phyloP scores from a whole-genome alignment of 768 basidiomycete species.

The Naematelia encephala region DNA sequence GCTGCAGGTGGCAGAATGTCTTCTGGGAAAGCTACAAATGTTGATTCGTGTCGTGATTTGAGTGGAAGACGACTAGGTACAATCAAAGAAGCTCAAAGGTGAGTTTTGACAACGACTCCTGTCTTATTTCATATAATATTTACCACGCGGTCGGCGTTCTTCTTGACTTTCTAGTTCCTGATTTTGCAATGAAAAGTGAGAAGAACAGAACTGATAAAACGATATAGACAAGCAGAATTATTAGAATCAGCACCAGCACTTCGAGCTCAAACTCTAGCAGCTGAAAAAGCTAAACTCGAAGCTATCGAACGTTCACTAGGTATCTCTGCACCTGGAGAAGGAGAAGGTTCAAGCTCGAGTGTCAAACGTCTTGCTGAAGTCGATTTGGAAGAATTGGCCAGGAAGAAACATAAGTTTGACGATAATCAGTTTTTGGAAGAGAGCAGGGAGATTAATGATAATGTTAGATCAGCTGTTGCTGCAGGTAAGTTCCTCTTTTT shows the following conservation, averaged over 20 bases:
- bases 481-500: slow-evolving; percentile 59
- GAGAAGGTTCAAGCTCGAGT: slow-evolving; percentile 23
- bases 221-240: slow-evolving; percentile 44
- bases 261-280: slow-evolving; percentile 70
- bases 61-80: slow-evolving; percentile 85
- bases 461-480: slow-evolving; percentile 83
- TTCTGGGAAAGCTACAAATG: slow-evolving; percentile 67
- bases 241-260: slow-evolving; percentile 80
- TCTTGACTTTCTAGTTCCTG: no score
- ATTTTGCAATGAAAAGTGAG: no score
- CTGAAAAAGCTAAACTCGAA: slow-evolving; percentile 77
- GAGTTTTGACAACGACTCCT: slow-evolving; percentile 34
- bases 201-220: no score
- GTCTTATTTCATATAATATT: background rate
- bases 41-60: slow-evolving; percentile 90
- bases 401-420: slow-evolving; percentile 81
- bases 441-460: slow-evolving; percentile 82
- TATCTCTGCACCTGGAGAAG: slow-evolving; percentile 51
- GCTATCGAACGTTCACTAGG: slow-evolving; percentile 79
- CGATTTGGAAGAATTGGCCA: slow-evolving; percentile 46
- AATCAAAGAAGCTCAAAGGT: slow-evolving; percentile 95
- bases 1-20: slow-evolving; percentile 98
- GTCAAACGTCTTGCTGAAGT: slow-evolving; percentile 47
- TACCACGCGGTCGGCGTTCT: background rate
- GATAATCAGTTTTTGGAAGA: slow-evolving; percentile 90